A percentile compares a stretch with the other conserved stretches of the same genome.
Conservation (phyloP, 345 rosid species). For the Euphorbia peplus region DNA sequence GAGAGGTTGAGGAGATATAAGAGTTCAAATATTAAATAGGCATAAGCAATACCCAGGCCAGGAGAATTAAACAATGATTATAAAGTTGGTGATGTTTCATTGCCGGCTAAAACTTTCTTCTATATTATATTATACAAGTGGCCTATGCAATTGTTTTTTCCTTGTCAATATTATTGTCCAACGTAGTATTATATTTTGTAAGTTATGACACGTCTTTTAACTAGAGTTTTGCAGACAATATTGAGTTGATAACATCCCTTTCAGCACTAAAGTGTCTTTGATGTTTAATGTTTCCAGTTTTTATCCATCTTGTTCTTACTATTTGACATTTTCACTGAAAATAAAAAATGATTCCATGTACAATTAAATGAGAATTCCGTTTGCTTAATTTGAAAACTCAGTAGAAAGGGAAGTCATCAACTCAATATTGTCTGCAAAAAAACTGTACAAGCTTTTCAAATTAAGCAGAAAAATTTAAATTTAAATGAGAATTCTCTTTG, state of each 20-base stretch:
- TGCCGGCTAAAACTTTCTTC: conserved; percentile 21
- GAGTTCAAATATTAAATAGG: not conserved
- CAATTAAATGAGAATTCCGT: too few relatives aligned
- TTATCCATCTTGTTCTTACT: not conserved
- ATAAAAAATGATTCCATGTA: too few relatives aligned
- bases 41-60: not conserved
- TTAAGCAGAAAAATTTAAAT: not conserved
- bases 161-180: not conserved
- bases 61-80: not conserved
- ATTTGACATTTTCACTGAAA: not conserved
- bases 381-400: too few relatives aligned
- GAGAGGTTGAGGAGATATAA: conserved; percentile 6
- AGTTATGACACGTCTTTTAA: not conserved
- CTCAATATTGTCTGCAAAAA: too few relatives aligned
- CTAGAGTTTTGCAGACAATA: not conserved
- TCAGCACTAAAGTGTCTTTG: not conserved
- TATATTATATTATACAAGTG: not conserved
- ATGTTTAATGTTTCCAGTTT: not conserved
- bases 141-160: not conserved
- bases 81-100: not conserved
- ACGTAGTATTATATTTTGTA: not conserved
- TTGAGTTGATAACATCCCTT: conserved; percentile 3
- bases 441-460: too few relatives aligned
- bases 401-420: too few relatives aligned
- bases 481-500: not conserved